Conservation (phyloP, 106 monocot species). For the Amphibolis antarctica region DNA sequence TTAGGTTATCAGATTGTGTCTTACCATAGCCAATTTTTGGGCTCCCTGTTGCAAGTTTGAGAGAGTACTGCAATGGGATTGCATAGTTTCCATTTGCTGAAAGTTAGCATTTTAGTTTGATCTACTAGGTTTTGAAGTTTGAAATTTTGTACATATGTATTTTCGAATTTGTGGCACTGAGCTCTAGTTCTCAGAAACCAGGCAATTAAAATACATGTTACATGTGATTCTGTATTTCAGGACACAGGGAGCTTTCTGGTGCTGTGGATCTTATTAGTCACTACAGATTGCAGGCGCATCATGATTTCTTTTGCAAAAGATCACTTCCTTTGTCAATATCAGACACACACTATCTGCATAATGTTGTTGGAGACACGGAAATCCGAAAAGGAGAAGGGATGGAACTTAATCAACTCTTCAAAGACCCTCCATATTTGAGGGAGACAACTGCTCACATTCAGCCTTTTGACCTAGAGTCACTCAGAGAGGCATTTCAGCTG, state of each 20-base stretch:
- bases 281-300: slow-evolving; percentile 66
- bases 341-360: slow-evolving; percentile 92
- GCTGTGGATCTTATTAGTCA: slow-evolving; percentile 88
- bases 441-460: slow-evolving; percentile 53
- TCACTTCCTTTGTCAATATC: slow-evolving; percentile 65
- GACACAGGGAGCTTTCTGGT: slow-evolving; percentile 81
- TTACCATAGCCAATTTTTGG: too few species aligned
- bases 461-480: slow-evolving; percentile 64
- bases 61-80: too few species aligned
- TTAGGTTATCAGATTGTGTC: too few species aligned
- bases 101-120: too few species aligned
- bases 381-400: slow-evolving; percentile 91
- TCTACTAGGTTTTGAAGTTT: not conserved
- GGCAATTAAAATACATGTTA: not conserved
- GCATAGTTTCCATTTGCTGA: too few species aligned
- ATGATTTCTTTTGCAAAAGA: slow-evolving; percentile 92
- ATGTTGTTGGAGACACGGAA: slow-evolving; percentile 90
- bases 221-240: slow-evolving; percentile 20
- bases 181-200: not conserved
- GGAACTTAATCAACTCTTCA: slow-evolving; percentile 84
- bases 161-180: not conserved
- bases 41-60: too few species aligned
- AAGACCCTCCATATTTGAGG: slow-evolving; percentile 46
- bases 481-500: slow-evolving; percentile 79
- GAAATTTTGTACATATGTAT: not conserved